Conservation (phyloP, 139 green algal genomes). For the Chlamydomonas schloesseri region DNA sequence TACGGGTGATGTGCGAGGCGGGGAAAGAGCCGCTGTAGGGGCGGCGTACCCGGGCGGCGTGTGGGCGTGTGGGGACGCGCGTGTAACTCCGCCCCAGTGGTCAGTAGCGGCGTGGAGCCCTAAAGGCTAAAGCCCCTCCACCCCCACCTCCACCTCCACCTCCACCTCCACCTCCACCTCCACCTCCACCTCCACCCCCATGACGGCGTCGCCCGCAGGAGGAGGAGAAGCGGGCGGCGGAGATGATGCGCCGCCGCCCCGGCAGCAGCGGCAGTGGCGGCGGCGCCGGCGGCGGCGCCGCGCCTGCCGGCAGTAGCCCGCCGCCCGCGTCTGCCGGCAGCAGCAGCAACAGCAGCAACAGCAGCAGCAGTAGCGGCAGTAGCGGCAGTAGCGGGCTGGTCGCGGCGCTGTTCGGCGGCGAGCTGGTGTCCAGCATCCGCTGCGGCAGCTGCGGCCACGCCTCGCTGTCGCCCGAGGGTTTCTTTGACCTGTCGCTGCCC, state of each 20-base stretch:
- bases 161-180: neutral
- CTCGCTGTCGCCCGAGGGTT: slow-evolving; percentile 53
- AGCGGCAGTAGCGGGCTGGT: neutral
- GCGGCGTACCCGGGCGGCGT: too few species aligned
- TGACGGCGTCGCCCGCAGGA: neutral
- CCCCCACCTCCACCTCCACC: too few species aligned
- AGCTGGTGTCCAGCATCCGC: slow-evolving; percentile 58
- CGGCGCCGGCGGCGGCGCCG: neutral
- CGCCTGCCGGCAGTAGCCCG: neutral
- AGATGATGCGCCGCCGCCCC: neutral
- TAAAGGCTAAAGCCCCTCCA: too few species aligned
- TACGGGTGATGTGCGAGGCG: too few species aligned
- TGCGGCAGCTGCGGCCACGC: slow-evolving; percentile 61
- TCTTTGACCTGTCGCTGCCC: slow-evolving; percentile 73
- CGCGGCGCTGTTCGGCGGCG: slow-evolving; percentile 62
- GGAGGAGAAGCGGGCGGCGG: slow-evolving; percentile 49
- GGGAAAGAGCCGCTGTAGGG: too few species aligned
- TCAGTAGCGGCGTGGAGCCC: too few species aligned
- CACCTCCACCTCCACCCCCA: neutral
- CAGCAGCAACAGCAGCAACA: neutral
- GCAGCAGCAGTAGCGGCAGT: neutral
- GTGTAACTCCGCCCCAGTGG: too few species aligned
- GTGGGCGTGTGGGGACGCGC: too few species aligned
- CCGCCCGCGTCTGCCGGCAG: neutral
- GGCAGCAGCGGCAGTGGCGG: neutral